phyloP scores from a whole-genome alignment of 306 rosid species.

The Medicago arabica region DNA sequence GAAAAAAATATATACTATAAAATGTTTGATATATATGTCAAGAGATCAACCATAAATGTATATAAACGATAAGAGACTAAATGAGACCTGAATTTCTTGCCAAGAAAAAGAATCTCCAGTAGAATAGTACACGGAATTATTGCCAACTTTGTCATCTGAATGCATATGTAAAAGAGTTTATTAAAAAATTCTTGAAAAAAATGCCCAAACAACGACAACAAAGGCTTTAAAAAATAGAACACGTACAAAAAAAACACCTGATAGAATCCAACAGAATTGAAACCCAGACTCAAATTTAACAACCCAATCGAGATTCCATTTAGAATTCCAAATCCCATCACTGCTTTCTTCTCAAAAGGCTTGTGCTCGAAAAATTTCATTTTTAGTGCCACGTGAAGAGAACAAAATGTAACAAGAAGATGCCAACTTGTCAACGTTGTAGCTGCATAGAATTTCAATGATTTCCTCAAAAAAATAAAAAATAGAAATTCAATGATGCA shows the following conservation, averaged over 20 bases:
- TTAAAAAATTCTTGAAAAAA: constrained; percentile 36
- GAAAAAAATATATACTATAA: no score
- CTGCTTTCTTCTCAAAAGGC: constrained; percentile 65
- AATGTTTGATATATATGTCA: neutral
- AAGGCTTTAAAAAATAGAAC: neutral
- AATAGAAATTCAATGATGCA: neutral
- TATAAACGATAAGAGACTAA: constrained; percentile 23
- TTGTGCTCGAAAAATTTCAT: constrained; percentile 65
- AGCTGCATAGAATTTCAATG: constrained; percentile 44
- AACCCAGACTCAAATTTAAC: constrained; percentile 63
- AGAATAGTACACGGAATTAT: constrained; percentile 66
- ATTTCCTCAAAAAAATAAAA: no score
- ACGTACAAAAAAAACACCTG: constrained; percentile 46
- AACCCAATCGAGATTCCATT: constrained; percentile 72
- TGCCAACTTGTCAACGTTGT: constrained; percentile 75
- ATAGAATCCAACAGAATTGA: constrained; percentile 68
- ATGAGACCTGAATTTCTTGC: constrained; percentile 60
- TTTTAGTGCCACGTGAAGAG: constrained; percentile 65
- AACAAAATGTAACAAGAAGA: constrained; percentile 66
- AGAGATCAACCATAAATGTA: constrained; percentile 24
- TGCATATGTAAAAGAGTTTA: constrained; percentile 39
- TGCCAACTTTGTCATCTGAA: constrained; percentile 72
- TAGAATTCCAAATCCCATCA: constrained; percentile 65
- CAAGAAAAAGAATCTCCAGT: constrained; percentile 61
- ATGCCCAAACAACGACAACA: neutral